Conservation (phyloP, 1,284 basidiomycete genomes). For the Cerrena zonata region DNA sequence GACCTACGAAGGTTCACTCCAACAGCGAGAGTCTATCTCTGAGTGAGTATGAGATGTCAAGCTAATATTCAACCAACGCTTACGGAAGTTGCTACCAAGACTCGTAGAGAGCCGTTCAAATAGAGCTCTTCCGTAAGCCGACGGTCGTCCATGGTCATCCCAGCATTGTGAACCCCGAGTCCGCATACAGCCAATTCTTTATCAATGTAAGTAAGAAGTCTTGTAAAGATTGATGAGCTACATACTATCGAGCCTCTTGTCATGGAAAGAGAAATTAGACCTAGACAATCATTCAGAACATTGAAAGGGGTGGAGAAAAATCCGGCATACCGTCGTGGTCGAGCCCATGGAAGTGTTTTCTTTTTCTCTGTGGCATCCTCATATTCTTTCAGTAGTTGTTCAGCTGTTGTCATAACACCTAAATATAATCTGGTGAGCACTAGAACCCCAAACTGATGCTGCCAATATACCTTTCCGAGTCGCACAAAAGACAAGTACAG, state of each 20-base stretch:
- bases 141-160: constrained; percentile 69
- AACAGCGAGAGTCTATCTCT: constrained; percentile 71
- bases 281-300: constrained; percentile 29
- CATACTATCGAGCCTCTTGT: constrained; percentile 58
- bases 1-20: constrained; percentile 80
- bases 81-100: constrained; percentile 73
- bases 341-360: constrained; percentile 59
- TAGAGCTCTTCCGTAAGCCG: constrained; percentile 68
- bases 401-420: constrained; percentile 71
- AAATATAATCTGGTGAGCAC: background rate
- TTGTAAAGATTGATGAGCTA: background rate
- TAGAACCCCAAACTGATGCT: too few relatives aligned
- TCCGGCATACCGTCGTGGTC: constrained; percentile 39
- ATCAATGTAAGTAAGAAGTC: background rate
- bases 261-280: constrained; percentile 49
- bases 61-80: constrained; percentile 16
- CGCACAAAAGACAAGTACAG: constrained; percentile 79
- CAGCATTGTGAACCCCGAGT: constrained; percentile 85
- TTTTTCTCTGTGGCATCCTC: constrained; percentile 47
- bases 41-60: constrained; percentile 8
- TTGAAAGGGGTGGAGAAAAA: background rate
- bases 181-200: constrained; percentile 58
- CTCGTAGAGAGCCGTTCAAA: constrained; percentile 54
- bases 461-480: constrained; percentile 72
- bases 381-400: constrained; percentile 69